Percentiles rank a stretch among this genome's conserved stretches.
These are phyloP conservation scores for Naganishia sp. DNA, from an alignment of 1,284 basidiomycete genomes.

Conservation along the genomic window DNA sequence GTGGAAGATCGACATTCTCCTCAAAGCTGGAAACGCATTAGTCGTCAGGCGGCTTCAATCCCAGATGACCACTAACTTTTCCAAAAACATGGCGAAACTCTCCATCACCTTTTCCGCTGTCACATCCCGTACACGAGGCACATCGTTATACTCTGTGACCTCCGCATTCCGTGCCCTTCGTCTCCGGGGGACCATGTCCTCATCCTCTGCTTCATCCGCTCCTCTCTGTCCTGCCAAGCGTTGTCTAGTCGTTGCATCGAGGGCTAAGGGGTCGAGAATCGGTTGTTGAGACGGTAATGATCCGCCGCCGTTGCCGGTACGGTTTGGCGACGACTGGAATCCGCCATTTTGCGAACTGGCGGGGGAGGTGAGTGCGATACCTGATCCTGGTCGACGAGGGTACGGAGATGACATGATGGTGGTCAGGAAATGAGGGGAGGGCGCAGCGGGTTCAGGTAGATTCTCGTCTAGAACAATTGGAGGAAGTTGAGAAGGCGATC, in stretches of 20 bases:
- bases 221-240: conserved; percentile 5
- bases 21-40: conserved; percentile 64
- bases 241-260: conserved; percentile 5
- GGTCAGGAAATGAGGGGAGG: neutral
- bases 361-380: conserved; percentile 24
- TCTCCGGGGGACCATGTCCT: conserved; percentile 15
- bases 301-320: conserved; percentile 4
- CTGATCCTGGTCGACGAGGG: conserved; percentile 22
- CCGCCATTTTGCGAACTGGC: conserved; percentile 14
- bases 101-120: conserved; percentile 91
- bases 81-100: conserved; percentile 85
- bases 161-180: conserved; percentile 12
- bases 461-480: conserved; percentile 3
- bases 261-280: conserved; percentile 21
- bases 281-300: conserved; percentile 25
- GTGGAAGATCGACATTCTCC: conserved; percentile 70
- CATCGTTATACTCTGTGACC: conserved; percentile 26
- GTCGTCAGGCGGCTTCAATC: neutral
- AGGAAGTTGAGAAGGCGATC: neutral
- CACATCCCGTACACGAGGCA: conserved; percentile 74
- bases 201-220: conserved; percentile 29
- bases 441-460: conserved; percentile 11
- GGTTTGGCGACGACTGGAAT: conserved; percentile 5
- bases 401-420: conserved; percentile 30
- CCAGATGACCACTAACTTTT: conserved; percentile 64